Base-by-base conservation (phyloP, 306 rosid genomes). In the Cicer chorassanicum region DNA sequence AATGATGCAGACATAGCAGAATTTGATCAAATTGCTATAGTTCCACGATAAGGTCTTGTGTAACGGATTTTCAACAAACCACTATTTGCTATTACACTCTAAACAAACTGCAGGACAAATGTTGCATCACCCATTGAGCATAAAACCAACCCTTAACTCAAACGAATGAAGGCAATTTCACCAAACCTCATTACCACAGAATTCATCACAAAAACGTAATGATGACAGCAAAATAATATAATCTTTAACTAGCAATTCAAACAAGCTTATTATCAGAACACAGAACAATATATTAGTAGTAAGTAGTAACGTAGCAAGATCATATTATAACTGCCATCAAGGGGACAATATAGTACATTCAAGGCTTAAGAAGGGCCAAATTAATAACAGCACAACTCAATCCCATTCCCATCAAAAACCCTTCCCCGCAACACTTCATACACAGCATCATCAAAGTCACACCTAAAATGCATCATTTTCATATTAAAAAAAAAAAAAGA, bases 281-380 rank as follows among this genome's bases (percentile, higher is more conserved):
- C 45, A 41, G 7, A 51, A 50, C 19, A 50, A 59, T 60, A n/a
- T 5, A 44, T 2, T 1, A 61, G 9, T 51, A 68, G 29, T 41
- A 41, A 68, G 13, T 6, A 74, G 21, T 79, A 74, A 6, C 36
- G 44, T 29, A 56, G 55, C 3, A 73, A 36, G 49, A 62, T 41
- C 36, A 65, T 24, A 9, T 49, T 54, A 21, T 21, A 54, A 71
- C 19, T 14, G 51, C 5, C 72, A 84, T 70, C 67, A 75, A 7
- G 72, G 68, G 82, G 50, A 78, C 78, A 81, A 74, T 48, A 66
- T 74, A n/a, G 8, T 60, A 78, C 74, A 63, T 59, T 57, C 73
- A 43, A 73, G 49, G 19, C 15, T 42, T 66, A 14, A 80, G 72
- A 77, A 81, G 78, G 83, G 82, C 68, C 21, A 21, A 48, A 41